Conservation (phyloP, 192 early-diverging fungal species). For the Backusella psychrophila region DNA sequence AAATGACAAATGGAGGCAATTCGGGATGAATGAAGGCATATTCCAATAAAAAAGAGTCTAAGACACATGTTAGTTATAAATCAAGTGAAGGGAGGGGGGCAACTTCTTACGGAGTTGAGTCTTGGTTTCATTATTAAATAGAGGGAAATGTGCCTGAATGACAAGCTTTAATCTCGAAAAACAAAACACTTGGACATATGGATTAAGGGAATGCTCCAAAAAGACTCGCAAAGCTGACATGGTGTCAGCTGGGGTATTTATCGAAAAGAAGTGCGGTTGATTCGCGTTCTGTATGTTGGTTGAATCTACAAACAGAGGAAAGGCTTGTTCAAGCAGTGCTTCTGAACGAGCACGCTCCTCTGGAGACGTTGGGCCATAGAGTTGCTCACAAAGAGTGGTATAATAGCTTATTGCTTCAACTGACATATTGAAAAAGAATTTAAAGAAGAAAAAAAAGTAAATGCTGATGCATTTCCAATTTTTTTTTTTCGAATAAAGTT, state of each 20-base stretch:
- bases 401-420: conserved; percentile 23
- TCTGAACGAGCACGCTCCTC: conserved; percentile 66
- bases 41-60: conserved; percentile 60
- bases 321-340: conserved; percentile 67
- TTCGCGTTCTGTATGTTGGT: neutral
- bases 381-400: conserved; percentile 49
- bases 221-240: conserved; percentile 51
- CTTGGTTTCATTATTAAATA: conserved; percentile 28
- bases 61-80: no score
- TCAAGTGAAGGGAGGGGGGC: neutral
- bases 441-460: neutral
- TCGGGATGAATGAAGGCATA: conserved; percentile 56
- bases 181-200: conserved; percentile 65
- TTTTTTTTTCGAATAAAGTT: neutral
- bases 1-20: conserved; percentile 53
- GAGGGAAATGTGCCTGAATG: conserved; percentile 40
- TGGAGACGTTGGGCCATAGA: conserved; percentile 53
- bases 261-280: conserved; percentile 16
- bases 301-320: conserved; percentile 45
- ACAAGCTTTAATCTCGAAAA: conserved; percentile 53
- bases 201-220: conserved; percentile 56
- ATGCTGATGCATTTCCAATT: neutral
- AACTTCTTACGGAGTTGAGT: conserved; percentile 23
- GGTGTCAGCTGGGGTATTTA: conserved; percentile 57
- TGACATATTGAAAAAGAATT: neutral